Conservation (phyloP, 345 rosid species). For the Arabis alpina region DNA sequence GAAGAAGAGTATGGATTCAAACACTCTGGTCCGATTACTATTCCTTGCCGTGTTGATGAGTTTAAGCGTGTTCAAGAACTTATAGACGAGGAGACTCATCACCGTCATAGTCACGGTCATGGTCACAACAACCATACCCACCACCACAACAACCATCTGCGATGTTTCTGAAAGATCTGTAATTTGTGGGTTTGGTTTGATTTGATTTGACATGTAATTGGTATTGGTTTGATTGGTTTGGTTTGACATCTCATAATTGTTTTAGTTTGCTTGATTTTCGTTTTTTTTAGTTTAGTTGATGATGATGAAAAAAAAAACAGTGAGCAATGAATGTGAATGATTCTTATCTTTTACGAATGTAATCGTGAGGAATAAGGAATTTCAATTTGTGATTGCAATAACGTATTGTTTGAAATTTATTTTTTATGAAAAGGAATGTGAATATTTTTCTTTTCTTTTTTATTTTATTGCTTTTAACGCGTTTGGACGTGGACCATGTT, state of each 20-base stretch:
- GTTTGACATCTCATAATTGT: slow-evolving; percentile 11
- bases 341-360: slow-evolving; percentile 24
- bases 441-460: slow-evolving; percentile 14
- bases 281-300: slow-evolving; percentile 11
- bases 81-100: slow-evolving; percentile 64
- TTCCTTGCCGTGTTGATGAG: slow-evolving; percentile 84
- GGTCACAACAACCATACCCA: slow-evolving; percentile 37
- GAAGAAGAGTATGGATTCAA: slow-evolving; percentile 84
- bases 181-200: slow-evolving; percentile 30
- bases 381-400: slow-evolving; percentile 25
- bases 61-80: slow-evolving; percentile 69
- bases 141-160: slow-evolving; percentile 35
- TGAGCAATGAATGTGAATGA: slow-evolving; percentile 25
- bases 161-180: slow-evolving; percentile 29
- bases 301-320: slow-evolving; percentile 36
- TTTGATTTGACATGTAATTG: slow-evolving; percentile 26
- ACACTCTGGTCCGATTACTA: slow-evolving; percentile 76
- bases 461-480: slow-evolving; percentile 28
- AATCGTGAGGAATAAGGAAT: slow-evolving; percentile 33
- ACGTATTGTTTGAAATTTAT: slow-evolving; percentile 22
- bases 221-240: slow-evolving; percentile 28
- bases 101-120: slow-evolving; percentile 44
- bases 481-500: slow-evolving; percentile 35
- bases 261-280: slow-evolving; percentile 26
- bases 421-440: slow-evolving; percentile 27